phyloP scores from a whole-genome alignment of 1,284 basidiomycete species.

The Microbotryum saponariae region DNA sequence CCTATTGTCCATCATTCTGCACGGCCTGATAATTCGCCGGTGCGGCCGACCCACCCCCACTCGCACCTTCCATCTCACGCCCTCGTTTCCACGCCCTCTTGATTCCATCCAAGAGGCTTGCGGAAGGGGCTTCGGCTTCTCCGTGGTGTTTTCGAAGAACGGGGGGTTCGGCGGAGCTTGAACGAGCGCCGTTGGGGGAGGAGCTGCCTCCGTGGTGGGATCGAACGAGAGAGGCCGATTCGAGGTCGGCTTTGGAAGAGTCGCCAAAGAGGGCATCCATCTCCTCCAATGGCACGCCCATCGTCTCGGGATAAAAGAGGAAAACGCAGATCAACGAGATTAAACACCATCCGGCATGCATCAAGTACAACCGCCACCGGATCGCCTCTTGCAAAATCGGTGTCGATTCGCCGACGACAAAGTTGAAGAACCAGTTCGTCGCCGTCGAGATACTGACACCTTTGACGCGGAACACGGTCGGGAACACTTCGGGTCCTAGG shows the following conservation, averaged over 20 bases:
- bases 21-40: neutral
- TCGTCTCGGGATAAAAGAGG: conserved; percentile 48
- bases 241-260: neutral
- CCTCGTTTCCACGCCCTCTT: conserved; percentile 11
- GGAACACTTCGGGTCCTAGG: conserved; percentile 64
- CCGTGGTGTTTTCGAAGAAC: conserved; percentile 4
- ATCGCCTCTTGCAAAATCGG: conserved; percentile 84
- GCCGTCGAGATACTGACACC: conserved; percentile 89
- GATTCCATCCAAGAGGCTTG: conserved; percentile 1
- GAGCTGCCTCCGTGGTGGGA: neutral
- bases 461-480: conserved; percentile 79
- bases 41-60: conserved; percentile 4
- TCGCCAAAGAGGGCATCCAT: conserved; percentile 41
- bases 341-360: conserved; percentile 59
- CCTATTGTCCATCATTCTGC: conserved; percentile 3
- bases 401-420: conserved; percentile 74
- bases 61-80: conserved; percentile 11
- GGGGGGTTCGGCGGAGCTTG: conserved; percentile 12
- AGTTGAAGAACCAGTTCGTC: conserved; percentile 66
- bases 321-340: conserved; percentile 46
- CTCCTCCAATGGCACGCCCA: conserved; percentile 49
- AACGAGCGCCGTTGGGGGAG: conserved; percentile 14
- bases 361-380: conserved; percentile 85
- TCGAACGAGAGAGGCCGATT: neutral
- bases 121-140: conserved; percentile 6